Evolutionary conservation across 192 early-diverging fungal genomes (phyloP).

Genomic region (Backusella australiensis): DNA sequence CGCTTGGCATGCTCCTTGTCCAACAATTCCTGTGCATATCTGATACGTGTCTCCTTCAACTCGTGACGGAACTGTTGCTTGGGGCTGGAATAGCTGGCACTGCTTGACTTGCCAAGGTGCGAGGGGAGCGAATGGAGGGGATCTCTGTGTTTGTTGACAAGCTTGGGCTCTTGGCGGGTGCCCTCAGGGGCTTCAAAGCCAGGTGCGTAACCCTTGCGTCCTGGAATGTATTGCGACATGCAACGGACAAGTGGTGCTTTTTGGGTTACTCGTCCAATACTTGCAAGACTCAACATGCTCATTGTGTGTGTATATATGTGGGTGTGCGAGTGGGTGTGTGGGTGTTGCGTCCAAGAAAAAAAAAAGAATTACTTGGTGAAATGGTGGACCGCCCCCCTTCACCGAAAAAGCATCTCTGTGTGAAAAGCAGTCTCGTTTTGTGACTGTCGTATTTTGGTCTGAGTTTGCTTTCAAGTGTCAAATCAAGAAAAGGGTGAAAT

Average conservation of each 20-base stretch:
- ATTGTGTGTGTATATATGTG: no score
- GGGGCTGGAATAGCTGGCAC: neutral
- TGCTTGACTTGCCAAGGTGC: conserved; percentile 8
- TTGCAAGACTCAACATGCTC: neutral
- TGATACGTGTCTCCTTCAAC: conserved; percentile 18
- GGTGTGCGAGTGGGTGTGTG: neutral
- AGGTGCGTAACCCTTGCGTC: conserved; percentile 29
- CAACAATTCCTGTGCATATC: conserved; percentile 37
- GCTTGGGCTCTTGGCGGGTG: conserved; percentile 19
- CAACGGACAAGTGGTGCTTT: neutral
- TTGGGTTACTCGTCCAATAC: neutral
- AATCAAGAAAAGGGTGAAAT: neutral
- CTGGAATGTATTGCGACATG: conserved; percentile 22
- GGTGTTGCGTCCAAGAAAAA: neutral
- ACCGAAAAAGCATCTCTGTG: neutral
- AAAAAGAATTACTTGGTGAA: neutral
- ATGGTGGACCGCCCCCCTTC: conserved; percentile 3
- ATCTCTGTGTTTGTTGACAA: conserved; percentile 9
- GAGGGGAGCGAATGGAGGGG: conserved; percentile 21
- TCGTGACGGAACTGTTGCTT: conserved; percentile 27
- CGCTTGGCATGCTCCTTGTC: conserved; percentile 20
- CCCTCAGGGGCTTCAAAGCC: conserved; percentile 30
- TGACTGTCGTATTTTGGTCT: neutral
- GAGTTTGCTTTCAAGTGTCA: neutral
- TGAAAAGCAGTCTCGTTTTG: neutral